These are phyloP conservation scores for Chalciporus chontae DNA, from an alignment of 768 basidiomycete species.

Conservation along the genomic window DNA sequence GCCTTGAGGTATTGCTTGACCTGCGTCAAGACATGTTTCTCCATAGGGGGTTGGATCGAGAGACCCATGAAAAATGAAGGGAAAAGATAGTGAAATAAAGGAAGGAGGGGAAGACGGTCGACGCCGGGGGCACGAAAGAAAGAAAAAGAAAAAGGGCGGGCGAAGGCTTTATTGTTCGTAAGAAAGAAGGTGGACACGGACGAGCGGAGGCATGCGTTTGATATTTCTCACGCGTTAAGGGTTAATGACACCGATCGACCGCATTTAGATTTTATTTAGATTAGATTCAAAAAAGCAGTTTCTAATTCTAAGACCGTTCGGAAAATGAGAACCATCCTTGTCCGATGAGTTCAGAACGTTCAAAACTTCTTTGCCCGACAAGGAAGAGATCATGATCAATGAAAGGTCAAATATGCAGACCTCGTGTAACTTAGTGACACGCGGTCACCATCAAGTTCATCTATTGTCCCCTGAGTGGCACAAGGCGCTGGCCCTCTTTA, in stretches of 20 bases:
- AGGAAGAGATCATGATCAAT: no score
- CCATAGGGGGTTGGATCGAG: conserved; percentile 15
- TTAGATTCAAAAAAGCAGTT: not conserved
- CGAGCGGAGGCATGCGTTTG: not conserved
- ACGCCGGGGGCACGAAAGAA: not conserved
- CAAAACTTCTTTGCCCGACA: no score
- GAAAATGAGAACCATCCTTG: no score
- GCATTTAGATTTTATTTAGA: no score
- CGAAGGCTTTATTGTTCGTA: not conserved
- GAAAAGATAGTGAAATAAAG: not conserved
- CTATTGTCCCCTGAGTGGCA: no score
- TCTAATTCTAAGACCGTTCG: no score
- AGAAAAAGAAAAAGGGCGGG: not conserved
- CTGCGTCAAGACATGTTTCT: conserved; percentile 13
- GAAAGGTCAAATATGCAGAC: no score
- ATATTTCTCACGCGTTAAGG: not conserved
- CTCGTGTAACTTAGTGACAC: no score
- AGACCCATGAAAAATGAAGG: not conserved
- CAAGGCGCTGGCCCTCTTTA: not conserved
- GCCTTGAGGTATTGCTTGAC: conserved; percentile 16
- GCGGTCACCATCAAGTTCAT: no score
- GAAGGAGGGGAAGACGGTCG: conserved; percentile 1
- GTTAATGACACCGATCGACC: not conserved
- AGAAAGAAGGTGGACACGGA: not conserved
- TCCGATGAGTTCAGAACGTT: no score